Evolutionary conservation across 2,329 filamentous ascomycete genomes (phyloP).

Genomic region (Waltergamsia citrina): DNA sequence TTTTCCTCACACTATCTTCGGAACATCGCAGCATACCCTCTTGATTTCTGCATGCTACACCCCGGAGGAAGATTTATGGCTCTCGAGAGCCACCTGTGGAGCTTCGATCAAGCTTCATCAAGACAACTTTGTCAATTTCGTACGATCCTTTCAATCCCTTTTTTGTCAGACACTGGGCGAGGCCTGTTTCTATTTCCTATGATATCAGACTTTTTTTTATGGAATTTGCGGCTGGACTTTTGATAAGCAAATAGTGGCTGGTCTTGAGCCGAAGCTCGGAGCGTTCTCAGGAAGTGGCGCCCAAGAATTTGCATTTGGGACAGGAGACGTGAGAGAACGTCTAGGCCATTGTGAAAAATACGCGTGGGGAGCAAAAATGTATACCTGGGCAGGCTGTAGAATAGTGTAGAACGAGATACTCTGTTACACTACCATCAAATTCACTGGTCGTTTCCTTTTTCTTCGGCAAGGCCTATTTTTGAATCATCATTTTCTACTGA

Average conservation of each 20-base stretch:
- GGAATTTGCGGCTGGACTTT: conserved; percentile 4
- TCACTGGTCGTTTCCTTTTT: background rate
- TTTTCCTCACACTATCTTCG: conserved; percentile 13
- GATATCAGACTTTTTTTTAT: conserved; percentile 6
- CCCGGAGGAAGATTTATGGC: too few relatives aligned
- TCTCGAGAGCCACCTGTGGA: too few relatives aligned
- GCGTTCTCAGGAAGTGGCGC: background rate
- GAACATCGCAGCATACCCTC: conserved; percentile 25
- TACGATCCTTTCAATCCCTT: background rate
- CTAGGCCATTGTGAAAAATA: background rate
- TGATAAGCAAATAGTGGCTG: background rate
- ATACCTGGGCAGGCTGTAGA: conserved; percentile 8
- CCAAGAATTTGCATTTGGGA: background rate
- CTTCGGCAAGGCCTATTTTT: background rate
- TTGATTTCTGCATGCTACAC: too few relatives aligned
- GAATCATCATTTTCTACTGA: background rate
- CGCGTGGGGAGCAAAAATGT: background rate
- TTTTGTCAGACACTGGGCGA: background rate
- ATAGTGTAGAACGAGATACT: conserved; percentile 9
- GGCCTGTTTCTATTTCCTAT: background rate
- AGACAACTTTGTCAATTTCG: conserved; percentile 2
- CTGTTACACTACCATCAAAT: background rate
- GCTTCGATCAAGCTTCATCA: too few relatives aligned
- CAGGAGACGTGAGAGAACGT: background rate
- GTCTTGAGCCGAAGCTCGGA: background rate